Evolutionary conservation across 2,329 filamentous ascomycete genomes (phyloP).

Genomic region (Verticillium tricorpus): DNA sequence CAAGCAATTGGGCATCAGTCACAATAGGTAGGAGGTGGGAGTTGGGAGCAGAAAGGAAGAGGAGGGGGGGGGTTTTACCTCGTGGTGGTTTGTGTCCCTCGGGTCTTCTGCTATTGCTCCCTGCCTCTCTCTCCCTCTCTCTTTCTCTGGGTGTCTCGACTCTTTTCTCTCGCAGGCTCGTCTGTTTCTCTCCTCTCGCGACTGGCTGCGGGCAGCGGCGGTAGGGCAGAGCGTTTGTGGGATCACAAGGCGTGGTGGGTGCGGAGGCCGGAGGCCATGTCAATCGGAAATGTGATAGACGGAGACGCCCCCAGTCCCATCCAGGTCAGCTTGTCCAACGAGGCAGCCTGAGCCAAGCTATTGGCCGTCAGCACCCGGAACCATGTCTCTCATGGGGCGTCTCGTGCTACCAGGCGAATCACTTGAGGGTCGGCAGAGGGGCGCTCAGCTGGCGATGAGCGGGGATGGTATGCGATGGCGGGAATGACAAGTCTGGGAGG

Average conservation of each 20-base stretch:
- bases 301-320: not conserved
- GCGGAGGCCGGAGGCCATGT: not conserved
- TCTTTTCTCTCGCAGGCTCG: not conserved
- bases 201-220: not conserved
- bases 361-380: not conserved
- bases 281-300: not conserved
- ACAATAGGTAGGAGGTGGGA: not conserved
- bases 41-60: not conserved
- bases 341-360: not conserved
- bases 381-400: not conserved
- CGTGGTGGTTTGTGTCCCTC: not conserved
- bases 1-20: slow-evolving; percentile 13
- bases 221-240: not conserved
- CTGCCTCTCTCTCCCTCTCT: not conserved
- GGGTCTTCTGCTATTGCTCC: not conserved
- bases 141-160: not conserved
- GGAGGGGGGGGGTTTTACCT: not conserved
- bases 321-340: not conserved
- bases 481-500: not conserved
- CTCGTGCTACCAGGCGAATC: not conserved
- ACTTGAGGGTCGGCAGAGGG: not conserved
- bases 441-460: not conserved
- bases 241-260: not conserved
- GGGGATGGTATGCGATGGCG: not conserved
- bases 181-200: not conserved